phyloP scores from a whole-genome alignment of 2,329 filamentous ascomycete genomes.

The Fusarium liriodendri region DNA sequence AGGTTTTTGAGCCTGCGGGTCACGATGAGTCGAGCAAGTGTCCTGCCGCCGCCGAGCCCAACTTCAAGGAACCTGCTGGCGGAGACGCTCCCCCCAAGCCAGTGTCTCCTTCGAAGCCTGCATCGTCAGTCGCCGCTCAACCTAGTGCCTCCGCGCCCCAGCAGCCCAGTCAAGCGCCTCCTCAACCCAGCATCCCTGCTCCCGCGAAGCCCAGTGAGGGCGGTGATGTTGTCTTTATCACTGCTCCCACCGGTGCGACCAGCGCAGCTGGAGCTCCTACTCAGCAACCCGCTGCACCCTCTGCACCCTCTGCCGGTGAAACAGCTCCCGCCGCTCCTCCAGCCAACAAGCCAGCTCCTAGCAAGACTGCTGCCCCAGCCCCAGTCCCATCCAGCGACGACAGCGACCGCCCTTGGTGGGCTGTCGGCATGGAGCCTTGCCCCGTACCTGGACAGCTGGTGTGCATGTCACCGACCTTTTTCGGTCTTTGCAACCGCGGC shows the following conservation, averaged over 20 bases:
- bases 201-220: neutral
- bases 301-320: neutral
- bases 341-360: neutral
- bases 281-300: neutral
- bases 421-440: slow-evolving; percentile 27
- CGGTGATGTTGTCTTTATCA: neutral
- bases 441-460: slow-evolving; percentile 18
- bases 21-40: slow-evolving; percentile 30
- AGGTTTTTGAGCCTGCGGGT: slow-evolving; percentile 28
- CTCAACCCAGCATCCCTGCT: neutral
- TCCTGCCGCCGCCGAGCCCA: slow-evolving; percentile 26
- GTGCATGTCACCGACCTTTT: slow-evolving; percentile 29
- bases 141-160: neutral
- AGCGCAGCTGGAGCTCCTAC: neutral
- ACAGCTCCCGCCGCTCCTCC: neutral
- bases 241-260: neutral
- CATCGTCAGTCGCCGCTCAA: neutral
- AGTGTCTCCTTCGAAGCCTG: slow-evolving; percentile 1
- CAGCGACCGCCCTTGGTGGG: slow-evolving; percentile 24
- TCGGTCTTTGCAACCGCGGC: slow-evolving; percentile 41
- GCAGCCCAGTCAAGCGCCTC: neutral
- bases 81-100: slow-evolving; percentile 12
- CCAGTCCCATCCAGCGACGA: neutral
- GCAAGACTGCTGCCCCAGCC: neutral
- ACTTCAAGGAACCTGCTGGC: slow-evolving; percentile 31